Evolutionary conservation across 768 basidiomycete species (phyloP).

Genomic region (Porphyrellus cyaneotinctus): DNA sequence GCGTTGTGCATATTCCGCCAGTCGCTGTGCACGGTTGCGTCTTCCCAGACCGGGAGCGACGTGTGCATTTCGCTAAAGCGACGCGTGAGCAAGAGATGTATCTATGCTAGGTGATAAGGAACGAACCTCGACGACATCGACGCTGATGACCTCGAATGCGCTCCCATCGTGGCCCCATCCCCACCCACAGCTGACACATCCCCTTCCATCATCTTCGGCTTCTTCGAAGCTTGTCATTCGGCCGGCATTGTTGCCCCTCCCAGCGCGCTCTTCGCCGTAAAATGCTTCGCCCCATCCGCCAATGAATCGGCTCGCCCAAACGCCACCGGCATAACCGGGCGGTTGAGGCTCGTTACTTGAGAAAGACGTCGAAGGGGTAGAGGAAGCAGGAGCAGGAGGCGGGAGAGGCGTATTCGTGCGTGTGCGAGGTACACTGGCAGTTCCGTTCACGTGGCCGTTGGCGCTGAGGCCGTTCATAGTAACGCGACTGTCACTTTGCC

Average conservation of each 20-base stretch:
- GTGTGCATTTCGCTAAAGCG: constrained; percentile 46
- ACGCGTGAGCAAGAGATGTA: constrained; percentile 3
- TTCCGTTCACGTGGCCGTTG: constrained; percentile 33
- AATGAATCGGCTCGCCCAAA: constrained; percentile 37
- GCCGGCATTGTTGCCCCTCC: constrained; percentile 22
- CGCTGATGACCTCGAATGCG: constrained; percentile 65
- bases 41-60: constrained; percentile 51
- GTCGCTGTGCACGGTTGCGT: constrained; percentile 61
- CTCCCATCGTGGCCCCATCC: constrained; percentile 77
- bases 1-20: constrained; percentile 63
- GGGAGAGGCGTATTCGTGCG: constrained; percentile 29
- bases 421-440: constrained; percentile 26
- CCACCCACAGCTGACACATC: constrained; percentile 67
- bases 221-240: constrained; percentile 33
- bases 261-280: constrained; percentile 29
- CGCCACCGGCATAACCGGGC: constrained; percentile 27
- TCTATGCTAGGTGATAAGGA: neutral
- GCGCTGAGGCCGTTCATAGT: constrained; percentile 7
- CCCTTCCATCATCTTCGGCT: constrained; percentile 55
- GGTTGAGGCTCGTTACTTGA: constrained; percentile 24
- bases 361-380: constrained; percentile 24
- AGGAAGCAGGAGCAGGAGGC: constrained; percentile 18
- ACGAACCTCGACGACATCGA: constrained; percentile 61
- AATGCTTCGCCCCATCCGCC: constrained; percentile 40
- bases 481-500: constrained; percentile 18